Conservation (phyloP, 169 alveolate genomes). For the Plasmodium gonderi region DNA sequence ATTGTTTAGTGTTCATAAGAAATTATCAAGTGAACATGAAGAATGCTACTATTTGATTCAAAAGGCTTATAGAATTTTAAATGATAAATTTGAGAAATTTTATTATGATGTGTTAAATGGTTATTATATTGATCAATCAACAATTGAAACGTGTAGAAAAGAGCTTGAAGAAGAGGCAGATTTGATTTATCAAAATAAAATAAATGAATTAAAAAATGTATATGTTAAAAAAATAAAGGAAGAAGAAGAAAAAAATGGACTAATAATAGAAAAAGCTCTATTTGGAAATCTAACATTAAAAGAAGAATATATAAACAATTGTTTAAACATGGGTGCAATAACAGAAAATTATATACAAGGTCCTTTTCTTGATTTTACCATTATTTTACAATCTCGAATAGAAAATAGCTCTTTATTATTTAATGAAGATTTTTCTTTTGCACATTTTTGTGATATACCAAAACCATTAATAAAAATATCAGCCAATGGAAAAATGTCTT, state of each 20-base stretch:
- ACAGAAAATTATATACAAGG: slow-evolving; percentile 55
- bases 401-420: slow-evolving; percentile 54
- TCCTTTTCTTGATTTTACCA: slow-evolving; percentile 46
- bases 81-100: slow-evolving; percentile 39
- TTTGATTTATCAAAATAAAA: slow-evolving; percentile 35
- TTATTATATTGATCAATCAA: slow-evolving; percentile 22
- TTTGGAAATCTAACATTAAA: slow-evolving; percentile 57
- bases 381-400: slow-evolving; percentile 33
- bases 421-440: slow-evolving; percentile 61
- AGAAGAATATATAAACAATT: slow-evolving; percentile 42
- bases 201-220: slow-evolving; percentile 21
- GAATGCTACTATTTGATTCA: slow-evolving; percentile 38
- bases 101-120: slow-evolving; percentile 64
- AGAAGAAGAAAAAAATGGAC: slow-evolving; percentile 35
- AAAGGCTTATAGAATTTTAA: slow-evolving; percentile 41
- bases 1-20: slow-evolving; percentile 44
- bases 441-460: slow-evolving; percentile 48
- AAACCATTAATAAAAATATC: slow-evolving; percentile 60
- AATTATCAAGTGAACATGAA: slow-evolving; percentile 54
- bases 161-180: slow-evolving; percentile 37
- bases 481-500: neutral
- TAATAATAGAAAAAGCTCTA: slow-evolving; percentile 61
- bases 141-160: slow-evolving; percentile 16
- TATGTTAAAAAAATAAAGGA: slow-evolving; percentile 24
- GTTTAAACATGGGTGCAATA: slow-evolving; percentile 27